A percentile compares a stretch with the other conserved stretches of the same genome.
phyloP scores from a whole-genome alignment of 805 yeast genomes.

The Yarrowia sp. region DNA sequence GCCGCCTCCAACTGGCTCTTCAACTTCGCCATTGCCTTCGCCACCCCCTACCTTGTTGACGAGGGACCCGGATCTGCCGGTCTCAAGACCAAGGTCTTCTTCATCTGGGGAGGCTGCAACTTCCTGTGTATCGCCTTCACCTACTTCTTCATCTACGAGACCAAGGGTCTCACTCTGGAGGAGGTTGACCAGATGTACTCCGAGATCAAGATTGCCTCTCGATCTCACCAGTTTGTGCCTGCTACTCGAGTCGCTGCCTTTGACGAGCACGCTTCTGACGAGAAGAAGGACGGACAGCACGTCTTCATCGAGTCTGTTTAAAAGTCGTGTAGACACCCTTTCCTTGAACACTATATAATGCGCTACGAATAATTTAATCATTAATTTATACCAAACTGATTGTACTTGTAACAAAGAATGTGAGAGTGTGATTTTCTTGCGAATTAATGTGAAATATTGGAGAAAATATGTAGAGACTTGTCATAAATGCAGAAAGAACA shows the following conservation, averaged over 20 bases:
- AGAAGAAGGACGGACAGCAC: conserved; percentile 15
- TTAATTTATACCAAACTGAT: background rate
- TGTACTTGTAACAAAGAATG: no score
- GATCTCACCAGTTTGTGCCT: conserved; percentile 31
- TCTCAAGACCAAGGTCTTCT: conserved; percentile 47
- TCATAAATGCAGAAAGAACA: no score
- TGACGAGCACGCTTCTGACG: background rate
- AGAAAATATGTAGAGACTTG: no score
- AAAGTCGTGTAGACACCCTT: no score
- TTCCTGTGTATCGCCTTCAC: conserved; percentile 41
- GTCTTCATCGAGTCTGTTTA: conserved; percentile 24
- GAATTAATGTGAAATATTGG: no score
- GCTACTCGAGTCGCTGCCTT: background rate
- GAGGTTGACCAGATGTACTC: conserved; percentile 70
- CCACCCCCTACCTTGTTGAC: conserved; percentile 45
- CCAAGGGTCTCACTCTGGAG: conserved; percentile 73
- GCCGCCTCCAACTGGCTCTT: conserved; percentile 75
- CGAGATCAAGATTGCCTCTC: conserved; percentile 28
- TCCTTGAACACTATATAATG: background rate
- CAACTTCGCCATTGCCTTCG: conserved; percentile 48
- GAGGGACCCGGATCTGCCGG: conserved; percentile 63
- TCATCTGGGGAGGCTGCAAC: conserved; percentile 46
- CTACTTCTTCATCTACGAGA: conserved; percentile 68
- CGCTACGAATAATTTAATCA: conserved; percentile 10
- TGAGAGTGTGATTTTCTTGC: no score